phyloP scores from a whole-genome alignment of 257 asterid genomes.

The Solanum verrucosum region DNA sequence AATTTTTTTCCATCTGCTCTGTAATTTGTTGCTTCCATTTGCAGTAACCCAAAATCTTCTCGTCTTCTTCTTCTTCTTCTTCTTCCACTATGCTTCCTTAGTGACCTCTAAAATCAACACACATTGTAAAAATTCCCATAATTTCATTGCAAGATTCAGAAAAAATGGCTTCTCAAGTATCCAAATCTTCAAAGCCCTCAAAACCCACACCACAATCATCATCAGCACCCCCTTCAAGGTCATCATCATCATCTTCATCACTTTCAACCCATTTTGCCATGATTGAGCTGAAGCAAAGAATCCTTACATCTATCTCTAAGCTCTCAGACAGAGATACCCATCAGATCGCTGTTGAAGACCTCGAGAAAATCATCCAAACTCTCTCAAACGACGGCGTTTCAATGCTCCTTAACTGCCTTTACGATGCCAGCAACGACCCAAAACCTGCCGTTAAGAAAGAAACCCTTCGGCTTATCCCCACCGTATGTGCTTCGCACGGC shows the following conservation, averaged over 20 bases:
- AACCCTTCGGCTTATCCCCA: conserved; percentile 63
- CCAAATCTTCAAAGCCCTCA: conserved; percentile 35
- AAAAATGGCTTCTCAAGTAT: neutral
- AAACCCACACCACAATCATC: conserved; percentile 49
- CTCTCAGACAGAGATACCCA: conserved; percentile 97
- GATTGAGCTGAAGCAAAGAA: conserved; percentile 90
- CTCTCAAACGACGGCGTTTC: conserved; percentile 81
- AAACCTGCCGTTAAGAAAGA: conserved; percentile 87
- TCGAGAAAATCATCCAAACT: conserved; percentile 64
- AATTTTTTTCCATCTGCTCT: neutral
- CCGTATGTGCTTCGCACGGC: conserved; percentile 51
- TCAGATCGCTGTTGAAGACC: conserved; percentile 96
- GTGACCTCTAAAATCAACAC: neutral
- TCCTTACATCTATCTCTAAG: conserved; percentile 77
- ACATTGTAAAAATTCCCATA: neutral
- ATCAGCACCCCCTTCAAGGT: conserved; percentile 17
- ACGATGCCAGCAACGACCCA: conserved; percentile 75
- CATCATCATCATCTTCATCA: conserved; percentile 48
- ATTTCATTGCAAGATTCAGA: neutral
- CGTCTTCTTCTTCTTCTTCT: neutral
- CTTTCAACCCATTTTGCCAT: conserved; percentile 77
- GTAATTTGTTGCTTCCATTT: neutral
- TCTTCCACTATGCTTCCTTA: neutral
- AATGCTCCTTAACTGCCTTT: conserved; percentile 89
- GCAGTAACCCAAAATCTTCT: neutral